Evolutionary conservation across 148 eudicot species (phyloP), one percentile per base, ranked within the genome.

Genomic region (Persicaria tinctoria): DNA sequence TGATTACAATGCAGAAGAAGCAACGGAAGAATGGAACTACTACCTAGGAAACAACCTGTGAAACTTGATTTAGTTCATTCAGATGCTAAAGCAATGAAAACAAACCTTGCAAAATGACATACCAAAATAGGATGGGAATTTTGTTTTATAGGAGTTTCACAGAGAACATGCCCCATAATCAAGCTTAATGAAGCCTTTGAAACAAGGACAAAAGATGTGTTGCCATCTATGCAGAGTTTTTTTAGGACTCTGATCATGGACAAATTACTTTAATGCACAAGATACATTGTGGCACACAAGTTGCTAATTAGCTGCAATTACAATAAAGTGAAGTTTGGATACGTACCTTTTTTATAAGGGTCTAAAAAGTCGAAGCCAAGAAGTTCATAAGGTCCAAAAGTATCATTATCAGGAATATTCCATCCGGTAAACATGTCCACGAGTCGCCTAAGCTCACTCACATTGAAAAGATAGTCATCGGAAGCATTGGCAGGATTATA

Each of bases 351-450:
- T 63, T 84, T 41, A 75, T 93, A 91, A 63, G 93, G 97, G 77
- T 91, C 98, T 70, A 84, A 74, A 57, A 91, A 95, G 73, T 90
- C 91, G 80, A 91, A 91, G 83, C 88, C 90, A 82, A 91, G 91
- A 79, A 91, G 97, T 74, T 93, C 98, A 83, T 93, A 91, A 14
- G 98, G 98, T 75, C 98, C 98, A 82, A 93, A 93, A 8, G 87
- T 81, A 79, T 93, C 90, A 73, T 49, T 86, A 48, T 80, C 84
- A 75, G 83, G 82, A 76, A 93, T 89, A 1, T 78, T 51, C 95
- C 97, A 93, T 18, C 90, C 75, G 48, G 93, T 79, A 62, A 84
- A 93, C 27, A 76, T 83, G 70, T 56, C 73, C 64, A 85, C 85
- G 10, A 93, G 80, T 20, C 79, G 73, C 46, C 60, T 76, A 84